Percentiles rank a stretch among this genome's conserved stretches.
Evolutionary conservation across 1,284 basidiomycete species (phyloP).

Genomic region (Thecaphora frezii): DNA sequence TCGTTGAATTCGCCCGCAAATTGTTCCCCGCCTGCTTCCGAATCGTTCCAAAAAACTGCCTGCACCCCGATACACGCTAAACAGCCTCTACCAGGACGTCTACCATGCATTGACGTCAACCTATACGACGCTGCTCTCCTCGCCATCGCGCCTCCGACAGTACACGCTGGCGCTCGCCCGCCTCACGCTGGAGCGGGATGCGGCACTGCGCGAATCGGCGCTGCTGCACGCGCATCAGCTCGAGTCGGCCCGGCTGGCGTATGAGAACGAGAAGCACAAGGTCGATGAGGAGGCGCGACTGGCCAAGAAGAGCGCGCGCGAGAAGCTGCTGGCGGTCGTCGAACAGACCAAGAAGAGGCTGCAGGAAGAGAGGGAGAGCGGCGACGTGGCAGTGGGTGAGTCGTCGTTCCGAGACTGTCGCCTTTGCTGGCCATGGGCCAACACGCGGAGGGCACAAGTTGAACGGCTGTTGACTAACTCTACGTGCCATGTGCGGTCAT

Average conservation of each 20-base stretch:
- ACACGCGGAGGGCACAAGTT: too few species aligned
- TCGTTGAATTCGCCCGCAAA: too few species aligned
- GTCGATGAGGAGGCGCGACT: constrained; percentile 53
- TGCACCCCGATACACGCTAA: too few species aligned
- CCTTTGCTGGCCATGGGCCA: too few species aligned
- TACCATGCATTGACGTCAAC: constrained; percentile 44
- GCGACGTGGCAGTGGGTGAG: constrained; percentile 47
- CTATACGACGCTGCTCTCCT: constrained; percentile 48
- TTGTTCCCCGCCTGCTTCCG: too few species aligned
- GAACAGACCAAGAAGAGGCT: constrained; percentile 53
- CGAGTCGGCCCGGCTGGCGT: constrained; percentile 43
- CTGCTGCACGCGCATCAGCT: constrained; percentile 52
- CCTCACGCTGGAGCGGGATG: constrained; percentile 45
- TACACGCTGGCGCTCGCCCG: constrained; percentile 49
- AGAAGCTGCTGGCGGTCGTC: constrained; percentile 51
- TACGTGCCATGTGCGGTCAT: too few species aligned
- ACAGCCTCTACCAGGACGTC: constrained; percentile 47
- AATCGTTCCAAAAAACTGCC: too few species aligned
- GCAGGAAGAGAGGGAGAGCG: constrained; percentile 54
- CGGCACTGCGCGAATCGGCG: constrained; percentile 41
- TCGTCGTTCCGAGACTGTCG: background rate
- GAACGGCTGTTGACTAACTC: too few species aligned
- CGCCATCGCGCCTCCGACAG: constrained; percentile 43
- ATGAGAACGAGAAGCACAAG: constrained; percentile 46
- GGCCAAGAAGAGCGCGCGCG: constrained; percentile 49